These are phyloP conservation scores for Cryptococcus wingfieldii DNA, from an alignment of 1,284 basidiomycete species.

Conservation along the genomic window DNA sequence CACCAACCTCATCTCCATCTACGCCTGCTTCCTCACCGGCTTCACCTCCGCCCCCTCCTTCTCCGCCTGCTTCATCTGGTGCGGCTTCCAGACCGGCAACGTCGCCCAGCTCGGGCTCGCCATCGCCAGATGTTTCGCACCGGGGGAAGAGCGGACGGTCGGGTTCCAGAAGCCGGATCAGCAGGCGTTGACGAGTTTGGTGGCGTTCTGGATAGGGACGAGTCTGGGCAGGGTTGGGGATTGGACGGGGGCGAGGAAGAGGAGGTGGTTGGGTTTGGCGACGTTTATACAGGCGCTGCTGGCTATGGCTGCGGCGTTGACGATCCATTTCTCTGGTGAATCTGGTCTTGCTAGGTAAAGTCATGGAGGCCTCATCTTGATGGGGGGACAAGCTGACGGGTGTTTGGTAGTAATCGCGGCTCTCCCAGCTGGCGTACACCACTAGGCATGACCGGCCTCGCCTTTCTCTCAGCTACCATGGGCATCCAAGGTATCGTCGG, in stretches of 20 bases:
- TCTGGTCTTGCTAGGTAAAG: constrained; percentile 55
- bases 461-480: constrained; percentile 70
- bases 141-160: constrained; percentile 51
- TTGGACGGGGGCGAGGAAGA: constrained; percentile 61
- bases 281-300: constrained; percentile 70
- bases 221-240: constrained; percentile 49
- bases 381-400: neutral
- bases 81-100: constrained; percentile 69
- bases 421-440: constrained; percentile 66
- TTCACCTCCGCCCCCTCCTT: constrained; percentile 72
- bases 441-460: constrained; percentile 64
- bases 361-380: neutral
- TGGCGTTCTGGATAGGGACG: constrained; percentile 59
- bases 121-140: constrained; percentile 61
- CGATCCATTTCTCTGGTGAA: constrained; percentile 57
- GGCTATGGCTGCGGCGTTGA: constrained; percentile 65
- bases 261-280: constrained; percentile 68
- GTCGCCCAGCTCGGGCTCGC: constrained; percentile 59
- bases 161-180: constrained; percentile 70
- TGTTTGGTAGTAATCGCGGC: constrained; percentile 49
- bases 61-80: constrained; percentile 78
- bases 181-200: constrained; percentile 71
- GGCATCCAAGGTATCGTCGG: constrained; percentile 75
- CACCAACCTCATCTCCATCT: constrained; percentile 54
- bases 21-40: constrained; percentile 81